phyloP scores from a whole-genome alignment of 176 grass and related monocot species.

The Lolium rigidum region DNA sequence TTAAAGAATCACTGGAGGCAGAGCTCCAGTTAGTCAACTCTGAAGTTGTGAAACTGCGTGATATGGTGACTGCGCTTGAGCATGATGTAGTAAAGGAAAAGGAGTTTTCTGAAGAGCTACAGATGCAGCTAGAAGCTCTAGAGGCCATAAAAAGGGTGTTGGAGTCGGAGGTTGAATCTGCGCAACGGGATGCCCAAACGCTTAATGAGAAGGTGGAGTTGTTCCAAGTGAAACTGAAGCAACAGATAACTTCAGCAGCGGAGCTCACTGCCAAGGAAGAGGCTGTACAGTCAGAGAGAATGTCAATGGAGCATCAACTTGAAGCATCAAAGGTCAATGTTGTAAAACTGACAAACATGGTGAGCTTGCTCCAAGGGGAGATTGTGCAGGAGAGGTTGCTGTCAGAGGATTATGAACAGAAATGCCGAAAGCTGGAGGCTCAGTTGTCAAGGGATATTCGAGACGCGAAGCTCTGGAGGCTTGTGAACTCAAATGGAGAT shows the following conservation, averaged over 20 bases:
- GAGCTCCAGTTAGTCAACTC: conserved; percentile 60
- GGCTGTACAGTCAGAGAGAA: conserved; percentile 56
- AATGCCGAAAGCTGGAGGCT: conserved; percentile 69
- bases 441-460: conserved; percentile 59
- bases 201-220: conserved; percentile 58
- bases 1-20: conserved; percentile 61
- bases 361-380: conserved; percentile 67
- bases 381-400: conserved; percentile 66
- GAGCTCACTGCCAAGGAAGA: conserved; percentile 64
- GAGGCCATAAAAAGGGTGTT: conserved; percentile 57
- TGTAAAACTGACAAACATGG: conserved; percentile 59
- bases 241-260: conserved; percentile 48
- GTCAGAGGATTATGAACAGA: conserved; percentile 60
- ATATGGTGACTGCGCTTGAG: conserved; percentile 62
- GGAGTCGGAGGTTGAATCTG: conserved; percentile 57
- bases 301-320: conserved; percentile 59
- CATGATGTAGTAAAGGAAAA: conserved; percentile 68
- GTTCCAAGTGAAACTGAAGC: conserved; percentile 58
- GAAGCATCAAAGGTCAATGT: conserved; percentile 58
- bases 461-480: conserved; percentile 58
- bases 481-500: conserved; percentile 61
- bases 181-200: conserved; percentile 44
- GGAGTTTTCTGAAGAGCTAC: conserved; percentile 69
- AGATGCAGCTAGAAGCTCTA: conserved; percentile 59
- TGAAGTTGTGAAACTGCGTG: conserved; percentile 54